Base-by-base conservation (phyloP, 257 asterid genomes). In the Salvia rosmarinus region DNA sequence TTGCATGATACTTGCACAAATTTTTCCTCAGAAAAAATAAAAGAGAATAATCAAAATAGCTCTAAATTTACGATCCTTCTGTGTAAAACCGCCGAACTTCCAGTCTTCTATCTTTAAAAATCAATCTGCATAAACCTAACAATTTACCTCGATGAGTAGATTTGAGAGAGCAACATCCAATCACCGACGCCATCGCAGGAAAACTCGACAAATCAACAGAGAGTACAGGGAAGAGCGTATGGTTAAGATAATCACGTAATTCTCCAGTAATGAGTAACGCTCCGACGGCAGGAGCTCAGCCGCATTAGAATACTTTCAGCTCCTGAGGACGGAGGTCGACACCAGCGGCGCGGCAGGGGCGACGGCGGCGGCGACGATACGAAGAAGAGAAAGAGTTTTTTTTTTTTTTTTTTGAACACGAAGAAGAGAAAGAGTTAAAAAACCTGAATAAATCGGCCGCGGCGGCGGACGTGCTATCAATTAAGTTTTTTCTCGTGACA, bases 151-250 rank as follows among this genome's bases (percentile, higher is more conserved):
- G 71, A 72, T 77, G 58, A 23, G 79, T 67, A 68, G 73, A 78
- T 71, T 75, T 79, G 72, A 84, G 59, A 55, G 85, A 79, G 37
- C 61, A 80, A 16, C 79, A 82, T 58, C 85, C 86, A 69, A 82
- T 70, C 46, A 79, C 54, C 52, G 77, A 61, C 40, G 86, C 72
- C 89, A 84, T 82, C 37, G 56, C 62, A 21, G 6, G 57, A 75
- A 4, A 71, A 35, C 21, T 70, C 66, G 56, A 64, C n/a, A 9
- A 60, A 23, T 4, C 2, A 14, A 50, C 11, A 40, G 43, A 28
- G 9, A 9, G 5, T 4, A 8, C 16, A 32, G 61, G 37, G 30
- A 35, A n/a, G 5, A 10, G 73, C 9, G 25, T 20, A 12, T 5
- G 40, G 14, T 28, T 3, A 19, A 68, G 68, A 63, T 16, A 17